These are phyloP conservation scores for Erodium texanum DNA, from an alignment of 441 rosid genomes.

Conservation along the genomic window DNA sequence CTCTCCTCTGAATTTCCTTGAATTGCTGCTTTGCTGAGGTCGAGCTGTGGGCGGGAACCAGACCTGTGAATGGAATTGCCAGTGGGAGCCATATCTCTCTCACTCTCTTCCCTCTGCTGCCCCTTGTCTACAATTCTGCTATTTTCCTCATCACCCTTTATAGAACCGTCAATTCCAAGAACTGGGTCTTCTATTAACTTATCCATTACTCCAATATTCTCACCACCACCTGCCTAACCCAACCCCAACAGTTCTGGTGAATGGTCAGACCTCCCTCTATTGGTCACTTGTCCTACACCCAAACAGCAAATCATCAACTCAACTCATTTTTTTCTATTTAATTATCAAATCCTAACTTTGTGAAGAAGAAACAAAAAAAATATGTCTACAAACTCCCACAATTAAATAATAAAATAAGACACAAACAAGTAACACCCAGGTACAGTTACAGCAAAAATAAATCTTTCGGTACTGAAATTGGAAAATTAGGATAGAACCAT, in stretches of 20 bases:
- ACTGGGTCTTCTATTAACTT: slow-evolving; percentile 38
- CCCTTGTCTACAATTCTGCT: slow-evolving; percentile 17
- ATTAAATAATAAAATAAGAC: neutral
- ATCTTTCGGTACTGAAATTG: neutral
- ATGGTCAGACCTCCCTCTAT: slow-evolving; percentile 8
- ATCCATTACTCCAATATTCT: slow-evolving; percentile 41
- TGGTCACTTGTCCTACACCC: slow-evolving; percentile 14
- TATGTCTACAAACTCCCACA: neutral
- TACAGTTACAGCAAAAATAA: neutral
- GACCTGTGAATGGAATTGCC: slow-evolving; percentile 75
- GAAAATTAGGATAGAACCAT: neutral
- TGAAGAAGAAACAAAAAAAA: neutral
- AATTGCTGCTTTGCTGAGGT: slow-evolving; percentile 95
- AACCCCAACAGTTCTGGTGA: slow-evolving; percentile 21
- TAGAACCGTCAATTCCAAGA: slow-evolving; percentile 35
- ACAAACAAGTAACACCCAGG: neutral
- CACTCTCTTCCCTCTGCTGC: slow-evolving; percentile 21
- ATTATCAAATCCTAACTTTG: neutral
- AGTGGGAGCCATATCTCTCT: slow-evolving; percentile 60
- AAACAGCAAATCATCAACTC: neutral
- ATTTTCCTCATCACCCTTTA: slow-evolving; percentile 13
- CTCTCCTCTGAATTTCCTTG: slow-evolving; percentile 85
- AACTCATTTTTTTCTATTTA: neutral
- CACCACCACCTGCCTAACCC: slow-evolving; percentile 22
- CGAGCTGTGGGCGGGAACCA: slow-evolving; percentile 88